A percentile compares a stretch with the other conserved stretches of the same genome.
Conservation (phyloP, 106 monocot genomes). For the Posidonia australis region DNA sequence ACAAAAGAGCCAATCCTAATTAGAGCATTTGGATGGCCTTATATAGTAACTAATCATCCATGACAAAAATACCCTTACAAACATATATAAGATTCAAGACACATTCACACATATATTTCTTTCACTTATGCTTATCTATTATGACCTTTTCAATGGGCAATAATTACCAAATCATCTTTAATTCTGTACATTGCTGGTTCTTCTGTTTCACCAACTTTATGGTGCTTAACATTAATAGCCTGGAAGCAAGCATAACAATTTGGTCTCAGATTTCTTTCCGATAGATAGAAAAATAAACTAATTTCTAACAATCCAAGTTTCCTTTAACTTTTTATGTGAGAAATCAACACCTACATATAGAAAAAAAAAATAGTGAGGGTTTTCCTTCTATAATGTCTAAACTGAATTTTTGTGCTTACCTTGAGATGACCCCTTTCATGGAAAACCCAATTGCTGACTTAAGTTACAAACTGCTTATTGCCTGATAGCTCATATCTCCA, state of each 20-base stretch:
- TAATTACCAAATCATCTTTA: constrained; percentile 84
- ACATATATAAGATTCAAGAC: no score
- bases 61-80: no score
- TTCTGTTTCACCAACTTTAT: constrained; percentile 54
- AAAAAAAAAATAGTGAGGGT: no score
- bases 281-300: background rate
- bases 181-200: constrained; percentile 87
- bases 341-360: no score
- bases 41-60: no score
- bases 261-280: background rate
- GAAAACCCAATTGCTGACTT: constrained; percentile 98
- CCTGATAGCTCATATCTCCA: background rate
- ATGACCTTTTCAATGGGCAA: background rate
- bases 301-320: background rate
- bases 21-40: no score
- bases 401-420: constrained; percentile 3
- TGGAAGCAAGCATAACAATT: constrained; percentile 16
- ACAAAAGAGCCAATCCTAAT: no score
- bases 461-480: constrained; percentile 82
- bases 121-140: no score
- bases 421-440: constrained; percentile 96
- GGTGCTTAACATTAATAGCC: constrained; percentile 86
- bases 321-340: no score
- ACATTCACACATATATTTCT: no score
- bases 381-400: background rate